Evolutionary conservation across 2,329 filamentous ascomycete species (phyloP), one percentile per base, ranked within the genome.

Genomic region (Leptodontidium sp.): DNA sequence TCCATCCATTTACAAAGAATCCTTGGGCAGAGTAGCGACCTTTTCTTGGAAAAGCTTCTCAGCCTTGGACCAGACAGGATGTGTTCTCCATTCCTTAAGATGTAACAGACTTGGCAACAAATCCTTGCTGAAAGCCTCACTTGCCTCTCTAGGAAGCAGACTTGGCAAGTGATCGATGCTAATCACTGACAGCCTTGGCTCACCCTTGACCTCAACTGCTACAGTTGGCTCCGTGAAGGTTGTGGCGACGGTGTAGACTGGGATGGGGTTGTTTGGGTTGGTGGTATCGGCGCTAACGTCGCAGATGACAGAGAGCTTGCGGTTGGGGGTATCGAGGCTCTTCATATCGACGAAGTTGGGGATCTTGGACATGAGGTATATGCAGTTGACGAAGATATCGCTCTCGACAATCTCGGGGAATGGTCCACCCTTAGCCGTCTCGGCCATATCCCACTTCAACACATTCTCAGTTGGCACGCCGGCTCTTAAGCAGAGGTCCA

Each of bases 171-270:
- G 93, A 80, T 97, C 93, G 77, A 97, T 96, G 79, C 89, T 91
- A 81, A 98, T 97, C 74, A 98, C 92, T 59, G 87, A 90, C 67
- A 97, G 82, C 82, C 65, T 83, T 78, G 78, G 76, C 52, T 84
- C 82, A 58, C 80, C 85, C 76, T 82, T 87, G 72, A 85, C 88
- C 43, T 88, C 83, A 29, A 96, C 91, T 0, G 90, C 86, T 0
- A 97, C 90, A 0, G 93, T 97, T n/a, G 94, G 95, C 78, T 92
- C 89, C 78, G 90, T 88, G 78, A 98, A 98, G 26, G 93, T 96
- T 59, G 92, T 97, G 80, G 93, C 92, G 78, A 92, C 88, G 73
- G 86, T 85, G 84, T 97, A 97, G 78, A 97, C 90, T 29, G 94
- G 94, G 66, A 94, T 88, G 4, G 87, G 87, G 68, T 78, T 78